phyloP scores from a whole-genome alignment of 2,329 filamentous ascomycete species.

The Teratosphaeria gauchensis region DNA sequence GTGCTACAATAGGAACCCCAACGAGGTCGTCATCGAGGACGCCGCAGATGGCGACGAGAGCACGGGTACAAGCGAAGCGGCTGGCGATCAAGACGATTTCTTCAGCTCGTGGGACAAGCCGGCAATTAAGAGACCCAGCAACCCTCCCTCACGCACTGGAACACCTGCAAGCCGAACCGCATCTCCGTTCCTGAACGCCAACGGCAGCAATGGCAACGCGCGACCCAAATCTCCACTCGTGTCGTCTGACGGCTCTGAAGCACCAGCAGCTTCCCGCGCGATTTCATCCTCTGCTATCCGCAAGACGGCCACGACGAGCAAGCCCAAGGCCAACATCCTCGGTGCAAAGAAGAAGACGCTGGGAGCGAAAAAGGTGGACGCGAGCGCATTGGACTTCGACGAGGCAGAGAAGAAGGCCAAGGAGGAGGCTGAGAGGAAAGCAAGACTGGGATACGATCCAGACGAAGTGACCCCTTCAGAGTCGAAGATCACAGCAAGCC shows the following conservation, averaged over 20 bases:
- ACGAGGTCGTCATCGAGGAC: conserved; percentile 68
- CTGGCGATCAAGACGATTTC: conserved; percentile 84
- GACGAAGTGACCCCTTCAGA: conserved; percentile 58
- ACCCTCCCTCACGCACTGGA: conserved; percentile 78
- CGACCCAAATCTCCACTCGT: conserved; percentile 75
- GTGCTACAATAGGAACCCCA: conserved; percentile 55
- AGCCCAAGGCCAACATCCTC: conserved; percentile 56
- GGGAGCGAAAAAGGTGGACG: conserved; percentile 63
- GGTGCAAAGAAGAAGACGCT: conserved; percentile 59
- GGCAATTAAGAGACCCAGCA: conserved; percentile 89
- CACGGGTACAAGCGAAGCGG: conserved; percentile 65
- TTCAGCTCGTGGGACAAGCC: conserved; percentile 99
- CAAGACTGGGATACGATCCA: conserved; percentile 89
- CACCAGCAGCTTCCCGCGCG: conserved; percentile 58
- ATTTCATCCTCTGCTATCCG: conserved; percentile 73
- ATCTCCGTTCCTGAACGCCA: conserved; percentile 78
- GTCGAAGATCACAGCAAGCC: conserved; percentile 35
- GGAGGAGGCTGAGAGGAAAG: conserved; percentile 92
- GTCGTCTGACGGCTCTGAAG: conserved; percentile 43
- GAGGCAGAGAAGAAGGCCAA: conserved; percentile 95
- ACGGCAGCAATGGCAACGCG: conserved; percentile 48
- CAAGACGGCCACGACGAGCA: conserved; percentile 56
- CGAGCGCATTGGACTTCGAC: conserved; percentile 79
- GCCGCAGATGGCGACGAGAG: conserved; percentile 47
- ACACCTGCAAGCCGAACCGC: conserved; percentile 77